Evolutionary conservation across 495 filamentous ascomycete species (phyloP).

Genomic region (Xylaria curta): DNA sequence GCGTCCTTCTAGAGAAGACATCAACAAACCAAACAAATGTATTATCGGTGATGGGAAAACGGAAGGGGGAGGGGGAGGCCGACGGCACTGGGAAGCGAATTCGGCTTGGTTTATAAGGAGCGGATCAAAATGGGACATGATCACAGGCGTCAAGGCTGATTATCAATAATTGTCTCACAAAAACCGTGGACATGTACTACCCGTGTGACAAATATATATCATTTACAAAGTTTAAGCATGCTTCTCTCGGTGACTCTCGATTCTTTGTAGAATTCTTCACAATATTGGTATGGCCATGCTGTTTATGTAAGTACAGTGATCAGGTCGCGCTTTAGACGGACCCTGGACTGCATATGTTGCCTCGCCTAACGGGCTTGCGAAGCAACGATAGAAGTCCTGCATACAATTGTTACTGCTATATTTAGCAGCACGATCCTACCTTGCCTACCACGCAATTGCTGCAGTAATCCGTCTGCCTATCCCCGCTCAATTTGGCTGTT

Average conservation of each 20-base stretch:
- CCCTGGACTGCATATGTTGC: not conserved
- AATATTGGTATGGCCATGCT: not conserved
- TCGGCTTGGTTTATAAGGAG: slow-evolving; percentile 17
- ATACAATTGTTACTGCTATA: not conserved
- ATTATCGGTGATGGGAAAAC: slow-evolving; percentile 36
- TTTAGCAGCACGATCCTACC: not conserved
- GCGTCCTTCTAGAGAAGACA: slow-evolving; percentile 39
- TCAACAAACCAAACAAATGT: slow-evolving; percentile 36
- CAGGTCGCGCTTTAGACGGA: not conserved
- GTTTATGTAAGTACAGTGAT: too few species aligned
- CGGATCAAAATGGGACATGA: slow-evolving; percentile 3
- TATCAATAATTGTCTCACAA: not conserved
- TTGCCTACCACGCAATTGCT: not conserved
- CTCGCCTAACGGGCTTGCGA: not conserved
- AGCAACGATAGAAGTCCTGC: not conserved
- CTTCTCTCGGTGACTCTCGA: not conserved
- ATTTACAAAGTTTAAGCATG: not conserved
- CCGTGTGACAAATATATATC: not conserved
- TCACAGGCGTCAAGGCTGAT: slow-evolving; percentile 18
- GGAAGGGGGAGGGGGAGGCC: slow-evolving; percentile 27
- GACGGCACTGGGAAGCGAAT: slow-evolving; percentile 18
- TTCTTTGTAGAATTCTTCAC: not conserved
- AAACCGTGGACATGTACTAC: not conserved
- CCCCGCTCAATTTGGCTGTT: not conserved
- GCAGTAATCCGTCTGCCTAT: not conserved